A percentile compares a stretch with the other conserved stretches of the same genome.
These are phyloP conservation scores for Rhipidocladum racemiflorum DNA, from an alignment of 176 grass and related monocot genomes.

Conservation along the genomic window DNA sequence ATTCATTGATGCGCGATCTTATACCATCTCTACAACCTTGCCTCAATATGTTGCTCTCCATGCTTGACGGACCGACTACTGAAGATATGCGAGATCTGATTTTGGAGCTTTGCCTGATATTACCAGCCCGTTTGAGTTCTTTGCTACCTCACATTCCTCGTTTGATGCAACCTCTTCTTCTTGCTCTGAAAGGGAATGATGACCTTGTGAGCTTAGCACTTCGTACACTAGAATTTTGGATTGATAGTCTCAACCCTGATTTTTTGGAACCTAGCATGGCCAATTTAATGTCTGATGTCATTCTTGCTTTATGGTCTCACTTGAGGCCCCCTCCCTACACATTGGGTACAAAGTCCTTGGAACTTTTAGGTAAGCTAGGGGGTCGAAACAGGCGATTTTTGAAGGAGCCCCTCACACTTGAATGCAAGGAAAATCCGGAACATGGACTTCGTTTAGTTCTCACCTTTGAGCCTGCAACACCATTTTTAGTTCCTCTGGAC, in stretches of 20 bases:
- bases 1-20: slow-evolving; percentile 91
- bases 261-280: slow-evolving; percentile 99
- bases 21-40: slow-evolving; percentile 95
- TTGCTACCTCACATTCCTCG: slow-evolving; percentile 96
- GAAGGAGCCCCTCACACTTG: slow-evolving; percentile 77
- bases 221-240: slow-evolving; percentile 97
- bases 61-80: slow-evolving; percentile 89
- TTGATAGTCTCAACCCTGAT: slow-evolving; percentile 98
- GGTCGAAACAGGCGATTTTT: slow-evolving; percentile 93
- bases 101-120: slow-evolving; percentile 89
- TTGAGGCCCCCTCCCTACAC: slow-evolving; percentile 83
- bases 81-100: slow-evolving; percentile 94
- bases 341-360: slow-evolving; percentile 90
- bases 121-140: slow-evolving; percentile 94
- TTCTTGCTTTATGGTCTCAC: slow-evolving; percentile 97
- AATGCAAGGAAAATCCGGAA: slow-evolving; percentile 98
- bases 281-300: slow-evolving; percentile 96
- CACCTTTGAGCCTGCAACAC: slow-evolving; percentile 95
- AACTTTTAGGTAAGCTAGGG: slow-evolving; percentile 91
- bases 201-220: slow-evolving; percentile 94
- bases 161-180: slow-evolving; percentile 95
- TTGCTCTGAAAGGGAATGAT: slow-evolving; percentile 91
- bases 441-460: slow-evolving; percentile 95
- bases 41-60: slow-evolving; percentile 91
- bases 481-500: slow-evolving; percentile 95